A percentile compares a stretch with the other conserved stretches of the same genome.
phyloP scores from a whole-genome alignment of 257 asterid genomes.

The Solanum neorickii region DNA sequence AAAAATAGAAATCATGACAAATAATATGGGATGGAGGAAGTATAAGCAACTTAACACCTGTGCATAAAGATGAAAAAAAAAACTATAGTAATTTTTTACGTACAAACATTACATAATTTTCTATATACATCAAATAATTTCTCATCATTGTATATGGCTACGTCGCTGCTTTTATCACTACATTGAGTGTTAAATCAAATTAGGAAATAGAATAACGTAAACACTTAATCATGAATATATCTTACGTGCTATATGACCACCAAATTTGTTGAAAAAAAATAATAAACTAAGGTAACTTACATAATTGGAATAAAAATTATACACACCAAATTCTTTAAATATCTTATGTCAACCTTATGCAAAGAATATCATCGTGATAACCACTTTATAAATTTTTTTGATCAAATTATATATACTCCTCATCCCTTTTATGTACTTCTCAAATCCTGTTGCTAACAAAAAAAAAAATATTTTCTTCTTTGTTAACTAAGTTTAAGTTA shows the following conservation, averaged over 20 bases:
- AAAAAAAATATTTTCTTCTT: neutral
- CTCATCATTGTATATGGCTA: neutral
- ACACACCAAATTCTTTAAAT: neutral
- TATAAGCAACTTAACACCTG: neutral
- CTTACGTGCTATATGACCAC: neutral
- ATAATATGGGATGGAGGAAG: too few relatives aligned
- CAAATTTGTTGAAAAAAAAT: neutral
- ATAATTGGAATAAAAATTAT: neutral
- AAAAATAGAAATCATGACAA: too few relatives aligned
- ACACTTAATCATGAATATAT: neutral
- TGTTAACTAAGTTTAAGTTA: neutral
- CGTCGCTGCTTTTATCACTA: neutral
- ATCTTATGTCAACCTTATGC: neutral
- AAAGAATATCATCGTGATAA: neutral
- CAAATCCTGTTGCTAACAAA: neutral
- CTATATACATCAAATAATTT: neutral
- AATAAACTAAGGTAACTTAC: neutral
- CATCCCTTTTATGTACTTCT: neutral
- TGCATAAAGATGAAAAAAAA: too few relatives aligned
- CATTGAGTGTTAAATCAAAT: neutral
- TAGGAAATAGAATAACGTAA: neutral
- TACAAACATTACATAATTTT: neutral
- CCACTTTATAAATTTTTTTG: neutral
- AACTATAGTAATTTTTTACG: too few relatives aligned
- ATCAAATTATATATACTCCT: neutral